phyloP scores from a whole-genome alignment of 257 asterid genomes.

The Buddleja alternifolia region DNA sequence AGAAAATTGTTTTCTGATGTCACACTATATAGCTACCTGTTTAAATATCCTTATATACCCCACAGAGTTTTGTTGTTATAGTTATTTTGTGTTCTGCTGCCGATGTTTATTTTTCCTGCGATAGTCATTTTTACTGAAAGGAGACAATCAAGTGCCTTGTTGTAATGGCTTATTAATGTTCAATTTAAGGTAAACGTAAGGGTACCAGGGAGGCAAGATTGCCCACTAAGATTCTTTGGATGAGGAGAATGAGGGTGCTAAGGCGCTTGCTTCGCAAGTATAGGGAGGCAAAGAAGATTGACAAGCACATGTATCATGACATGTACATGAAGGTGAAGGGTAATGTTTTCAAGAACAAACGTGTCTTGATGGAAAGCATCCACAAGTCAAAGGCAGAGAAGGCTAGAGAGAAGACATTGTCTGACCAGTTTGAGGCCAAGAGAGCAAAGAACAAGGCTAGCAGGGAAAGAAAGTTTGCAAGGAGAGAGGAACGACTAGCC shows the following conservation, averaged over 20 bases:
- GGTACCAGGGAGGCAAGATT: conserved; percentile 98
- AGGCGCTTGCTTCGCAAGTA: conserved; percentile 93
- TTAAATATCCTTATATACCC: too few relatives aligned
- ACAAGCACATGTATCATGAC: conserved; percentile 96
- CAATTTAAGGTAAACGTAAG: conserved; percentile 78
- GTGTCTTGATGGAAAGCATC: conserved; percentile 94
- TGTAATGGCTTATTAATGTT: background rate
- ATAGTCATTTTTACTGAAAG: background rate
- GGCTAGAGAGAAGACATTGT: conserved; percentile 89
- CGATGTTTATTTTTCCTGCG: background rate
- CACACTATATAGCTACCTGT: too few relatives aligned
- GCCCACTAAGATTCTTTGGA: conserved; percentile 94
- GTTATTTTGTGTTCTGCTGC: too few relatives aligned
- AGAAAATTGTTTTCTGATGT: too few relatives aligned
- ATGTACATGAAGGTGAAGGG: conserved; percentile 99
- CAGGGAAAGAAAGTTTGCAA: conserved; percentile 86
- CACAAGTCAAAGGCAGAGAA: conserved; percentile 99
- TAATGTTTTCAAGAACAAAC: conserved; percentile 93
- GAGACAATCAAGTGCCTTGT: background rate
- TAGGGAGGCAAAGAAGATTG: conserved; percentile 89
- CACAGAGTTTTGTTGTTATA: too few relatives aligned
- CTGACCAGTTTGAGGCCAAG: conserved; percentile 97
- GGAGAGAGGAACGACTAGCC: conserved; percentile 89
- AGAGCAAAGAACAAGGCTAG: conserved; percentile 97
- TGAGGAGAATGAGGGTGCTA: conserved; percentile 94